phyloP scores from a whole-genome alignment of 1,284 basidiomycete species.

The Neolentinus lepideus region DNA sequence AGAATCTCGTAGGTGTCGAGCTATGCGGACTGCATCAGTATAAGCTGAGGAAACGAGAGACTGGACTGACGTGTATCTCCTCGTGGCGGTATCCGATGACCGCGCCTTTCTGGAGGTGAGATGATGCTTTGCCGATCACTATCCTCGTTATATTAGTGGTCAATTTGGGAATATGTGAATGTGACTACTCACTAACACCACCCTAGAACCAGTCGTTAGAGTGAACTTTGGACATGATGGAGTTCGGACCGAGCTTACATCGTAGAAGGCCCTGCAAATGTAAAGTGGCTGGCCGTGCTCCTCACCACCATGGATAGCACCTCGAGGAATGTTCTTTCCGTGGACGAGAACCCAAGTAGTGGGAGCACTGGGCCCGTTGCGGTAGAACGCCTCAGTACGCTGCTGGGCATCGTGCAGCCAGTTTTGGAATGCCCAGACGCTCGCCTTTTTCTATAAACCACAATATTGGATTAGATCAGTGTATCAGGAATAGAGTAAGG shows the following conservation, averaged over 20 bases:
- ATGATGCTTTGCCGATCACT: slow-evolving; percentile 65
- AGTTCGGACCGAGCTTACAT: slow-evolving; percentile 33
- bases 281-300: slow-evolving; percentile 47
- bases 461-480: neutral
- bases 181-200: slow-evolving; percentile 43
- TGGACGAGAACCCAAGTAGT: slow-evolving; percentile 55
- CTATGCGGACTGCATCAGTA: slow-evolving; percentile 1
- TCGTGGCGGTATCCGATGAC: slow-evolving; percentile 53
- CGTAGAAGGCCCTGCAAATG: slow-evolving; percentile 51
- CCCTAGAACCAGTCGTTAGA: slow-evolving; percentile 27
- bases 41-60: neutral
- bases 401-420: slow-evolving; percentile 54
- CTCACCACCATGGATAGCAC: slow-evolving; percentile 50
- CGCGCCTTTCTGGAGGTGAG: slow-evolving; percentile 48
- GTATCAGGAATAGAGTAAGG: slow-evolving; percentile 1
- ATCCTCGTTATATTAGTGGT: slow-evolving; percentile 4
- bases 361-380: slow-evolving; percentile 37
- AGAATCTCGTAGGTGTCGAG: slow-evolving; percentile 48
- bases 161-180: neutral
- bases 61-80: slow-evolving; percentile 44
- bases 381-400: slow-evolving; percentile 42
- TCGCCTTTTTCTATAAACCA: slow-evolving; percentile 36
- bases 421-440: slow-evolving; percentile 39
- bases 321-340: slow-evolving; percentile 49
- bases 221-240: neutral